Base-by-base conservation (phyloP, 306 rosid genomes). In the Castanospermum australe region DNA sequence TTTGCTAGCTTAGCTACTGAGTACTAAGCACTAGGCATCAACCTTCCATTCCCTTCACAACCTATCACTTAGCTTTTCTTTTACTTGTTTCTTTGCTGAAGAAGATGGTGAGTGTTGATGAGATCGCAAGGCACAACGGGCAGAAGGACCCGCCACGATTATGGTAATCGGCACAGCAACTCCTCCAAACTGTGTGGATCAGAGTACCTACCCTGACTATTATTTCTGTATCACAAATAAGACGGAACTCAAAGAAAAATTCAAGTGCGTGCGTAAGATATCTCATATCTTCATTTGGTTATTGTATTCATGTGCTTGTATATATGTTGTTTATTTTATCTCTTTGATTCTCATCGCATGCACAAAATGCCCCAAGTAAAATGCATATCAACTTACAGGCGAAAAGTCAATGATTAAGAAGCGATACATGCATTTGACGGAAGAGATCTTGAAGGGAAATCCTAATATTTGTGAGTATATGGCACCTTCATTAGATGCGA, bases 101-200 rank as follows among this genome's bases (percentile, higher is more conserved):
- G 21, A 44, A 82, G 1, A 82, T 76, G 82, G 75, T 42, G 21
- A 69, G 2, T 20, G 70, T 90, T 15, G 81, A 78, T 32, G 92
- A 88, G 55, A 87, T 88, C 86, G 94, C 66, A 81, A 76, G 71
- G 88, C 89, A 65, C 94, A 90, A 8, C 22, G 86, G 47, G 94
- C 94, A 0, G 88, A 90, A 42, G 94, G 94, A 6, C 85, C 94
- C 1, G 94, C 92, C 62, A 86, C 90, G 0, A 76, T 88, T n/a
- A 22, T 90, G 83, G 94, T 90, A 8, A 90, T 90, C 5, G 90
- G 92, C 32, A 90, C 88, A 0, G 84, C 94, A 0, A 86, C 84
- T 38, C 94, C 92, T 2, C 71, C 87, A 2, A 90, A 88, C 54
- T 88, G 90, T 8, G 80, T 90, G 1, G 84, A 84, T 0, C 94